Base-by-base conservation (phyloP, 2,329 filamentous ascomycete genomes). In the Cladosporium sp. region DNA sequence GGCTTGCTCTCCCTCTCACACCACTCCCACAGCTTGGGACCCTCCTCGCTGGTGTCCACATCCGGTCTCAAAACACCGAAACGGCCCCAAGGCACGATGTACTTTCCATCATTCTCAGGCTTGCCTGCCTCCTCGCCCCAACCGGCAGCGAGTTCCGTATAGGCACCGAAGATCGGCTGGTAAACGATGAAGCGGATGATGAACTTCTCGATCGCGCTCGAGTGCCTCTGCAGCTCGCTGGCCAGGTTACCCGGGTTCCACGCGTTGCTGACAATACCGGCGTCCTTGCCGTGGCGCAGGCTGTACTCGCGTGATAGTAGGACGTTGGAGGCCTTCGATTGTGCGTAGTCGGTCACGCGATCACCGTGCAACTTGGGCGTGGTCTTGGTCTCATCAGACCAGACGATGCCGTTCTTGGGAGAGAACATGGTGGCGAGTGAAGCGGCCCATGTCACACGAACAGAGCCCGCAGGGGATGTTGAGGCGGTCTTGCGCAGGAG, bases 21-120 rank as follows among this genome's bases (percentile, higher is more conserved):
- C 75, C 77, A 80, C 55, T 77, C 74, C 78, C 78, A 81, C 58
- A 82, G 75, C 70, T 75, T 76, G 68, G 68, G 66, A 57, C 74
- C 73, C 36, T 71, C 74, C 28, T 73, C 71, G n/a, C 74, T 76
- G 14, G 77, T 71, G 26, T 67, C 65, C 18, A 80, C 65, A 61
- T 74, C 76, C 1, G 21, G 18, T 49, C 76, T 70, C 59, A 76
- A 69, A 15, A 34, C 65, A 1, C 72, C 75, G 52, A 78, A 70
- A 21, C 74, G 65, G 2, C 76, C 76, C 76, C 76, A 78, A 21
- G 76, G 76, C 32, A 71, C 69, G n/a, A 76, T 66, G 52, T 76
- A 77, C 63, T 58, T 68, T 11, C 71, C 74, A 47, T 66, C 70
- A 34, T 73, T 71, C 68, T 74, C 73, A 4, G 32, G 10, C 64